A percentile compares a stretch with the other conserved stretches of the same genome.
phyloP scores from a whole-genome alignment of 2,329 filamentous ascomycete species.

The Fusarium sublunatum region DNA sequence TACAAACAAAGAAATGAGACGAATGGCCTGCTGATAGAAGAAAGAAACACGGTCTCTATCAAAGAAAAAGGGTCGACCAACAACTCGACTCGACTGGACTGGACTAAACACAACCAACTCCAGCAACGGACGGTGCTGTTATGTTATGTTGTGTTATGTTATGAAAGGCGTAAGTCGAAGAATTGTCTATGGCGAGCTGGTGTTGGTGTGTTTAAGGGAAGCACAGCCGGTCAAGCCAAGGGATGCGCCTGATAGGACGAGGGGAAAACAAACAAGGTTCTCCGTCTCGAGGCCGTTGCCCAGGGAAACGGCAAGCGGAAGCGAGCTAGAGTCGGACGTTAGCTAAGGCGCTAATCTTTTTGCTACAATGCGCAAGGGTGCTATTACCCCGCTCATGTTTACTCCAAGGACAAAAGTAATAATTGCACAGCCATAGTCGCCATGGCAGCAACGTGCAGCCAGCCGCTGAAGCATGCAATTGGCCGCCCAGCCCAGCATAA shows the following conservation, averaged over 20 bases:
- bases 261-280: conserved; percentile 49
- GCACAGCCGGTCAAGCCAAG: conserved; percentile 31
- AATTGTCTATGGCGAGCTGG: conserved; percentile 44
- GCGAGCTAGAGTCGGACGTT: conserved; percentile 37
- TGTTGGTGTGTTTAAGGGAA: conserved; percentile 51
- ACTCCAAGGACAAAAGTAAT: conserved; percentile 33
- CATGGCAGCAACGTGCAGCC: conserved; percentile 47
- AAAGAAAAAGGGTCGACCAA: conserved; percentile 38
- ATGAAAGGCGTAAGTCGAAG: conserved; percentile 42
- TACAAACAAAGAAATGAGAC: conserved; percentile 43
- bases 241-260: conserved; percentile 45
- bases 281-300: conserved; percentile 42
- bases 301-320: conserved; percentile 37
- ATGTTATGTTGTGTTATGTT: conserved; percentile 44
- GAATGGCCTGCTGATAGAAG: conserved; percentile 38
- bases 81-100: conserved; percentile 17
- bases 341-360: conserved; percentile 43
- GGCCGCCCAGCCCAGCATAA: conserved; percentile 43
- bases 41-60: conserved; percentile 44
- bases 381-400: conserved; percentile 44
- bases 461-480: conserved; percentile 40
- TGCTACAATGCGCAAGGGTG: conserved; percentile 45
- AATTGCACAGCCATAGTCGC: conserved; percentile 44
- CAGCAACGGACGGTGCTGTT: conserved; percentile 40
- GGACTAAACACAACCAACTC: conserved; percentile 38